These are phyloP conservation scores for Microthyrium microscopicum DNA, from an alignment of 2,329 filamentous ascomycete genomes.

Conservation along the genomic window DNA sequence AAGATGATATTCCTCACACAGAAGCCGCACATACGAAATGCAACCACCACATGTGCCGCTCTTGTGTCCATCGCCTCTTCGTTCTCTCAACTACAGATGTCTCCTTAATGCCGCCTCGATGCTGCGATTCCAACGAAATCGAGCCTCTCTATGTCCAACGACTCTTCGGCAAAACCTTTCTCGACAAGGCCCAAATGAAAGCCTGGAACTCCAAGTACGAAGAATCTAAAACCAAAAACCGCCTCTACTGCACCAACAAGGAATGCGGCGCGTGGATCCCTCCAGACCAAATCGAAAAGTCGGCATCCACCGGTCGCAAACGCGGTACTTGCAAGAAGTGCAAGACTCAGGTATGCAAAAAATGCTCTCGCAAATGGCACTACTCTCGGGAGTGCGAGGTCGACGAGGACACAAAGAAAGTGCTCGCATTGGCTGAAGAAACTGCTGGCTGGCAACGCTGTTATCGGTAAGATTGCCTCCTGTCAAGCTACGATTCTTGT, in stretches of 20 bases:
- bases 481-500: constrained; percentile 10
- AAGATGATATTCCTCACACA: constrained; percentile 45
- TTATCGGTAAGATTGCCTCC: too few relatives aligned
- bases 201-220: constrained; percentile 67
- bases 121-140: constrained; percentile 59
- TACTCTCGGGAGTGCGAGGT: constrained; percentile 50
- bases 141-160: constrained; percentile 59
- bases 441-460: constrained; percentile 64
- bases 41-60: constrained; percentile 64
- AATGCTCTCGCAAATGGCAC: constrained; percentile 64
- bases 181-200: constrained; percentile 57
- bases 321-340: constrained; percentile 56
- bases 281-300: constrained; percentile 47
- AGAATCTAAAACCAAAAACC: constrained; percentile 57
- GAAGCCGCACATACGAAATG: constrained; percentile 55
- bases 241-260: constrained; percentile 58
- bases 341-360: constrained; percentile 54
- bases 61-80: constrained; percentile 60
- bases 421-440: constrained; percentile 48
- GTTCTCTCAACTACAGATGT: constrained; percentile 60
- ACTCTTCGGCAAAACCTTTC: constrained; percentile 56
- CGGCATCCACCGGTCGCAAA: constrained; percentile 34
- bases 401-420: constrained; percentile 46
- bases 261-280: constrained; percentile 69
- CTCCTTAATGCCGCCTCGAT: constrained; percentile 69